Conservation (phyloP, 2,329 filamentous ascomycete genomes). For the Ophiostoma sp. region DNA sequence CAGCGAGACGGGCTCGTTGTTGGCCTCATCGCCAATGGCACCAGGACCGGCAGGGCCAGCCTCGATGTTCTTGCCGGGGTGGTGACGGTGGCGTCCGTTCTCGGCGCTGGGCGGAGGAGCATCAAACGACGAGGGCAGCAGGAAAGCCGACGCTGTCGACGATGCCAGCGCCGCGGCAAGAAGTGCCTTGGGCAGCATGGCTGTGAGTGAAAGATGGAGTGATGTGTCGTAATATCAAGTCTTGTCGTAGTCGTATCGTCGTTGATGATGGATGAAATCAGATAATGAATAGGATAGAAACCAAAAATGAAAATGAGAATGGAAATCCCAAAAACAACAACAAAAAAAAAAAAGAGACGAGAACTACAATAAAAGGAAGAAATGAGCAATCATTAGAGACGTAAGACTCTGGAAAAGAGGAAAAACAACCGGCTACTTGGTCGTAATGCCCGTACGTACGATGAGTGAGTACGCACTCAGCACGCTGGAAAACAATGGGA, state of each 20-base stretch:
- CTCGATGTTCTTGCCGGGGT: conserved; percentile 4
- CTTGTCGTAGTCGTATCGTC: not conserved
- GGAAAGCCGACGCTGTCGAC: conserved; percentile 42
- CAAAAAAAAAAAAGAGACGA: not conserved
- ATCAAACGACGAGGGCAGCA: conserved; percentile 48
- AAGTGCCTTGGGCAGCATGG: conserved; percentile 41
- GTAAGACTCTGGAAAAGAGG: not conserved
- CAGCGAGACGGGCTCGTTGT: conserved; percentile 27
- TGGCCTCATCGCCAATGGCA: not conserved
- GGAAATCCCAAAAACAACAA: not conserved
- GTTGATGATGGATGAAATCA: not conserved
- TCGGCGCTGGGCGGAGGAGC: conserved; percentile 26
- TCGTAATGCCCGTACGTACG: conserved; percentile 8
- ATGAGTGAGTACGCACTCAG: not conserved
- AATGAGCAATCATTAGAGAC: not conserved
- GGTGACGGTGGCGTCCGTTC: not conserved
- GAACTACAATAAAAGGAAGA: not conserved
- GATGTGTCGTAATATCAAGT: not conserved
- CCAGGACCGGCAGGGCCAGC: not conserved
- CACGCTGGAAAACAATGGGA: not conserved
- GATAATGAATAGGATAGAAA: not conserved
- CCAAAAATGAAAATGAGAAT: not conserved
- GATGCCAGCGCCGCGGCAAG: conserved; percentile 41
- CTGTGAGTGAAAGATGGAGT: not conserved
- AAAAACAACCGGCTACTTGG: not conserved